Evolutionary conservation across 805 yeast genomes (phyloP), one percentile per base, ranked within the genome.

Genomic region (Candida verbasci): DNA sequence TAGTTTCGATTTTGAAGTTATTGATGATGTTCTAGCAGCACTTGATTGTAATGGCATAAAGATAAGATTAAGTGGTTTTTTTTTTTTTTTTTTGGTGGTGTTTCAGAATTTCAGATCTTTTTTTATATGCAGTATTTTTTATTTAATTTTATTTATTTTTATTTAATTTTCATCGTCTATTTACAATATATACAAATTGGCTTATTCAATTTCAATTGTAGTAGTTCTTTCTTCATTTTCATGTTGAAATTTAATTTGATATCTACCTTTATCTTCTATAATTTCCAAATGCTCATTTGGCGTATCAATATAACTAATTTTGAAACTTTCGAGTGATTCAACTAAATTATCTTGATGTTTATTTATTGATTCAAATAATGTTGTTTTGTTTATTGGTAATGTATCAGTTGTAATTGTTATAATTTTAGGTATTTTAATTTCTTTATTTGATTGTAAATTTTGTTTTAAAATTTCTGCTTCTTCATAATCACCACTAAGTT

Each of bases 1-100:
- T 12, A 30, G 16, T 32, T 31, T 29, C 11, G 47, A 17, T 11
- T 47, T 39, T 41, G 51, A 45, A 27, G 52, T 32, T 12, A 67
- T 55, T 12, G 50, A 46, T 0, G 71, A 65, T 33, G 70, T 58
- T 39, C 50, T 59, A 5, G 73, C 68, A 2, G 72, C 72, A 37
- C 62, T 61, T 33, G 52, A 65, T 24, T 60, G 46, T 4, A 65
- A 46, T 14, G 39, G 39, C 39, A 35, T 35, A 6, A 7, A 17
- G 12, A 11, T 16, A 9, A n/a, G 10, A 28, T 18, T 29, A 17
- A 29, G 24, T 16, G 14, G 32, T 17, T 10, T 5, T 29, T 11
- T 29, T 18, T 6, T 7, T 29, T 29, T 11, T 17, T 22, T 16
- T n/a, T n/a, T n/a, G n/a, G n/a, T n/a, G n/a, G n/a, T n/a, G n/a